Conservation (phyloP, 805 yeast genomes). For the Ogataea trehalophila region DNA sequence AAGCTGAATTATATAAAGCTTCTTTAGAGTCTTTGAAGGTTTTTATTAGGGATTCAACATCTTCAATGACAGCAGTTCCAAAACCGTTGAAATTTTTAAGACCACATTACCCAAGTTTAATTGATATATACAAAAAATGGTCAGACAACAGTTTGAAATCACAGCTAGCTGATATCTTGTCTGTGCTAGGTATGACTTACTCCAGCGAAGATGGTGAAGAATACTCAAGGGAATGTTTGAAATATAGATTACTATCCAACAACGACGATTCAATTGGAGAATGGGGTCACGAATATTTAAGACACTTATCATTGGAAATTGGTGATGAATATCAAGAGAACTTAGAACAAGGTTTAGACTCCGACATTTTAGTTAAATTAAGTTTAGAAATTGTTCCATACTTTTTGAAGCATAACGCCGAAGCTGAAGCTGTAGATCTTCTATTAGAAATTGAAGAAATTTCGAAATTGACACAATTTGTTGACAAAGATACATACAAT, state of each 20-base stretch:
- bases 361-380: slow-evolving; percentile 46
- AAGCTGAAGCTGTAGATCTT: slow-evolving; percentile 96
- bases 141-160: slow-evolving; percentile 38
- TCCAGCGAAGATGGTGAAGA: slow-evolving; percentile 58
- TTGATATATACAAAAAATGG: slow-evolving; percentile 67
- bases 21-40: slow-evolving; percentile 69
- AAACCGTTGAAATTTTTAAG: slow-evolving; percentile 94
- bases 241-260: slow-evolving; percentile 58
- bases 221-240: slow-evolving; percentile 65
- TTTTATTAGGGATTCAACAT: slow-evolving; percentile 84
- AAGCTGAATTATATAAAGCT: slow-evolving; percentile 46
- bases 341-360: slow-evolving; percentile 21
- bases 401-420: slow-evolving; percentile 92
- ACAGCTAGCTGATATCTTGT: slow-evolving; percentile 78
- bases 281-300: slow-evolving; percentile 98
- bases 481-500: slow-evolving; percentile 76
- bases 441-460: slow-evolving; percentile 85
- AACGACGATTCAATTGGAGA: slow-evolving; percentile 54
- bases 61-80: slow-evolving; percentile 99
- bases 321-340: slow-evolving; percentile 75
- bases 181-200: slow-evolving; percentile 93
- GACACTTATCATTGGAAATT: slow-evolving; percentile 92
- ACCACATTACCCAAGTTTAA: slow-evolving; percentile 74
- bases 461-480: slow-evolving; percentile 75
- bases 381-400: slow-evolving; percentile 79